Evolutionary conservation across 179 eudicot genomes (phyloP), one percentile per base, ranked within the genome.

Genomic region (Beta corolliflora): DNA sequence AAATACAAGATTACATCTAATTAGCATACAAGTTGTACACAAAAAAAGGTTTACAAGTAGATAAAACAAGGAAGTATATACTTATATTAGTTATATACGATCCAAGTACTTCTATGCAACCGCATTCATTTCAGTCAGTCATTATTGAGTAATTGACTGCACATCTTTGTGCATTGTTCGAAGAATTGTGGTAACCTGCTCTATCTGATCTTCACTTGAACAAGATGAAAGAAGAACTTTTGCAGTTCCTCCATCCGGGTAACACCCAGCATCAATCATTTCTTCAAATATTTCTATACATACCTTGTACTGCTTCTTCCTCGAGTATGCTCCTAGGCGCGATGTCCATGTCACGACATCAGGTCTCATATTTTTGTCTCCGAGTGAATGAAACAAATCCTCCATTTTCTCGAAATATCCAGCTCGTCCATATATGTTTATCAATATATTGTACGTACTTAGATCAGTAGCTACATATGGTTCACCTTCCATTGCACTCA

Each of bases 311-410:
- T 83, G 91, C 82, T 94, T 93, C 89, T 94, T 94, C 81, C 88
- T 88, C 2, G 97, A 92, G 83, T 92, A 94, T 1, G 98, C 97
- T 54, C 98, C 97, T 53, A 94, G 75, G 16, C 97, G 88, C 5
- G 97, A 93, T 52, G 97, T 94, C 98, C 98, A 93, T 10, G 94
- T 93, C 88, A 91, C 89, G 25, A 93, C 96, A 44, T 94, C 92
- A 0, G 94, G 89, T 71, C 82, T 89, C 91, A 94, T 80, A 12
- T 84, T 81, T 81, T 84, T 91, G 16, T 81, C 65, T 14, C 76
- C 75, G 66, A 94, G 86, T 9, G 87, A 84, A 25, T 21, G 52
- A 64, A 94, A 94, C 78, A 90, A n/a, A 81, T 92, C 88, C 80
- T 94, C 98, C 97, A 94, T 93, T 84, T 84, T 89, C 56, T 93